Evolutionary conservation across 345 rosid species (phyloP).

Genomic region (Arabidopsis suecica): DNA sequence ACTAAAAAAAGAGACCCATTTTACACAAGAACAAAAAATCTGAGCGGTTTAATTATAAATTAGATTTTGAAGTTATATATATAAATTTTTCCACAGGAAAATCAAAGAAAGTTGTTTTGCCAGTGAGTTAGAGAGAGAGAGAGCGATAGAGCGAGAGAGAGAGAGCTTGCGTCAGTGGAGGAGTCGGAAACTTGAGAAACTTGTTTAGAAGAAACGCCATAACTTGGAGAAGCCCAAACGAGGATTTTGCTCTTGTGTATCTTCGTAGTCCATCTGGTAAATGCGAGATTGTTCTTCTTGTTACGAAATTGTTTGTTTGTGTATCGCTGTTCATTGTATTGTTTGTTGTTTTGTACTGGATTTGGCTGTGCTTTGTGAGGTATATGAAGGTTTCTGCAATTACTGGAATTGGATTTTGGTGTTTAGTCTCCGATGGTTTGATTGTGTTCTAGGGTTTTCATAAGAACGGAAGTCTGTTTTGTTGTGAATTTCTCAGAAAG

Average conservation of each 20-base stretch:
- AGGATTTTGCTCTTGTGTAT: slow-evolving; percentile 5
- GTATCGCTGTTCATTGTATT: slow-evolving; percentile 21
- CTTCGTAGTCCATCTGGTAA: slow-evolving; percentile 35
- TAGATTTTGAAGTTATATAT: slow-evolving; percentile 31
- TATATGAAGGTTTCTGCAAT: slow-evolving; percentile 28
- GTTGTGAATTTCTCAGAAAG: slow-evolving; percentile 24
- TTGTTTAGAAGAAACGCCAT: slow-evolving; percentile 33
- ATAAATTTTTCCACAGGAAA: slow-evolving; percentile 25
- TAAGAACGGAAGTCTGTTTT: not conserved
- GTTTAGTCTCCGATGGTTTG: slow-evolving; percentile 34
- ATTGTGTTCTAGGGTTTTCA: slow-evolving; percentile 42
- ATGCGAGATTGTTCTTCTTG: slow-evolving; percentile 35
- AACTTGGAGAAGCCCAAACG: slow-evolving; percentile 27
- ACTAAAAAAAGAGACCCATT: slow-evolving; percentile 32
- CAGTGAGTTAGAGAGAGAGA: slow-evolving; percentile 17
- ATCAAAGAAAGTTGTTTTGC: slow-evolving; percentile 36
- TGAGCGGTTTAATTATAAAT: slow-evolving; percentile 36
- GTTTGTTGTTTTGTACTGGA: slow-evolving; percentile 19
- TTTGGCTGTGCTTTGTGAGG: slow-evolving; percentile 27
- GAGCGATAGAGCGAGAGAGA: slow-evolving; percentile 12
- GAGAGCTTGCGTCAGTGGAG: slow-evolving; percentile 12
- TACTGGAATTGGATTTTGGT: slow-evolving; percentile 32
- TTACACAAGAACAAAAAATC: slow-evolving; percentile 28
- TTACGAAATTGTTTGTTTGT: slow-evolving; percentile 24
- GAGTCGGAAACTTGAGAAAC: not conserved